Evolutionary conservation across 2,329 filamentous ascomycete species (phyloP).

Genomic region (Aspergillus novoparasiticus): DNA sequence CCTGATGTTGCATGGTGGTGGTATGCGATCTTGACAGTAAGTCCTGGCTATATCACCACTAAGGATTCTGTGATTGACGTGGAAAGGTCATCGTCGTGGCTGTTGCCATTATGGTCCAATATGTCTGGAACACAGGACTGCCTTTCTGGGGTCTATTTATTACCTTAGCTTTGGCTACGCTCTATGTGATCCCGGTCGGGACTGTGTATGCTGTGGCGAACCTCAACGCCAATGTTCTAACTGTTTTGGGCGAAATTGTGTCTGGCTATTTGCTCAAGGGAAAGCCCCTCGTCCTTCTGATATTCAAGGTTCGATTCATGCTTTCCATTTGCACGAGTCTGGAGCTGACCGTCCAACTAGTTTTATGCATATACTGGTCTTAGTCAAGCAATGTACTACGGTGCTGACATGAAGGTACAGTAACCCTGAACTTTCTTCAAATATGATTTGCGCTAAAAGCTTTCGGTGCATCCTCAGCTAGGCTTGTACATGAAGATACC

Average conservation of each 20-base stretch:
- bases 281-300: slow-evolving; percentile 45
- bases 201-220: slow-evolving; percentile 46
- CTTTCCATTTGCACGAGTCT: slow-evolving; percentile 42
- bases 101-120: slow-evolving; percentile 29
- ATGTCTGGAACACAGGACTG: slow-evolving; percentile 37
- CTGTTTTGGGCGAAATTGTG: slow-evolving; percentile 45
- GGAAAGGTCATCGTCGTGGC: slow-evolving; percentile 36
- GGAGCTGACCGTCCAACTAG: not conserved
- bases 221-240: slow-evolving; percentile 43
- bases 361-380: slow-evolving; percentile 65
- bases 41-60: not conserved
- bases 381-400: slow-evolving; percentile 12
- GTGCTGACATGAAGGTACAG: not conserved
- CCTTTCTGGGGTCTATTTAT: slow-evolving; percentile 45
- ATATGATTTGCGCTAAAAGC: not conserved
- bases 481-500: slow-evolving; percentile 55
- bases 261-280: slow-evolving; percentile 46
- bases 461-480: slow-evolving; percentile 31
- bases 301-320: slow-evolving; percentile 44
- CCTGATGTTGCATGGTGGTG: slow-evolving; percentile 42
- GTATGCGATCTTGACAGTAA: slow-evolving; percentile 36
- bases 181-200: slow-evolving; percentile 46
- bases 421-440: not conserved
- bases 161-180: slow-evolving; percentile 39
- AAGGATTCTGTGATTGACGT: not conserved